Evolutionary conservation across 805 yeast species (phyloP).

Genomic region (Yueomyces sinensis): DNA sequence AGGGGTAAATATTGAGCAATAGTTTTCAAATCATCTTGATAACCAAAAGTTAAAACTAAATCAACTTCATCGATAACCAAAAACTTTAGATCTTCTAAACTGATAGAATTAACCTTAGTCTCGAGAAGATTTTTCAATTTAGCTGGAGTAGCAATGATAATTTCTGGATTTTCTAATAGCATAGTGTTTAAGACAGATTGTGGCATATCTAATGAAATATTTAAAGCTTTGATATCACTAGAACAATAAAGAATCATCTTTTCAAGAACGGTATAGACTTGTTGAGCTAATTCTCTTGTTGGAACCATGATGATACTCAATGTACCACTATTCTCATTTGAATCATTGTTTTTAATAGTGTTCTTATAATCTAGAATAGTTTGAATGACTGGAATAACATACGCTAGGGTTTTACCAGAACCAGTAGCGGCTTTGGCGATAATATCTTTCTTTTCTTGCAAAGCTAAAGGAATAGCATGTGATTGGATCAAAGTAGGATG

Average conservation of each 20-base stretch:
- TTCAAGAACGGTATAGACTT: conserved; percentile 60
- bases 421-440: conserved; percentile 94
- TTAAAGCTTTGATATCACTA: conserved; percentile 47
- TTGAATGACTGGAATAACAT: conserved; percentile 76
- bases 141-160: conserved; percentile 79
- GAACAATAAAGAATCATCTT: conserved; percentile 61
- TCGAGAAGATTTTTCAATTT: conserved; percentile 48
- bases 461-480: conserved; percentile 81
- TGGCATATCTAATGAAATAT: conserved; percentile 48
- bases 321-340: conserved; percentile 13
- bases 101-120: conserved; percentile 31
- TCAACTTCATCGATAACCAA: conserved; percentile 94
- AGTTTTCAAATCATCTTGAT: conserved; percentile 66
- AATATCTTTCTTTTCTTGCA: conserved; percentile 81
- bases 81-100: conserved; percentile 45
- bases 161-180: conserved; percentile 62
- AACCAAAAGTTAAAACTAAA: conserved; percentile 78
- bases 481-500: conserved; percentile 88
- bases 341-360: conserved; percentile 9
- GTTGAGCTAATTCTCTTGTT: conserved; percentile 81
- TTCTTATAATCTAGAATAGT: conserved; percentile 39
- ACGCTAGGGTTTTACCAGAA: conserved; percentile 90
- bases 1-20: conserved; percentile 55
- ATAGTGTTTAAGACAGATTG: conserved; percentile 62
- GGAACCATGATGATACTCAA: conserved; percentile 77